phyloP scores from a whole-genome alignment of 352 stramenopile species.

The Phytophthora sansomeana region DNA sequence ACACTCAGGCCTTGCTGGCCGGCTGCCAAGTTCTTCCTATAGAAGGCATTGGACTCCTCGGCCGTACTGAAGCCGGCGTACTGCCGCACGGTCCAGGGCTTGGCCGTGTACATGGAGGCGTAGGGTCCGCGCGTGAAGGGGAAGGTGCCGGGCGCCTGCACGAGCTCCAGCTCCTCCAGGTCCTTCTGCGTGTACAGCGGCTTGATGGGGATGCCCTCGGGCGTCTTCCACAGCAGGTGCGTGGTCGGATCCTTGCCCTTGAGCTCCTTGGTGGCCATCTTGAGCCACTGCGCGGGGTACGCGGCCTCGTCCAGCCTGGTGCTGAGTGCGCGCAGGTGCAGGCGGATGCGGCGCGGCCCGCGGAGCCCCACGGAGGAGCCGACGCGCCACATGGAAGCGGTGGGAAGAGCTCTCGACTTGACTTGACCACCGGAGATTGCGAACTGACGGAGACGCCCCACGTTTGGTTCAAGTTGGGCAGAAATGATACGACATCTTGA shows the following conservation, averaged over 20 bases:
- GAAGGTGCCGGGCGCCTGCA: conserved; percentile 88
- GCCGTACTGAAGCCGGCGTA: conserved; percentile 98
- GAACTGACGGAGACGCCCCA: conserved; percentile 8
- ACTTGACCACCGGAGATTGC: conserved; percentile 13
- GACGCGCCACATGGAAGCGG: conserved; percentile 36
- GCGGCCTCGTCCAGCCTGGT: conserved; percentile 42
- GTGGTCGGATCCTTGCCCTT: conserved; percentile 80
- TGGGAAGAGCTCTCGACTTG: conserved; percentile 8
- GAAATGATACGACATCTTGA: conserved; percentile 1
- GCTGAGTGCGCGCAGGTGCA: conserved; percentile 31
- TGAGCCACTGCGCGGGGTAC: conserved; percentile 61
- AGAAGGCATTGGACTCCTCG: conserved; percentile 98
- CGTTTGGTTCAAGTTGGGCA: conserved; percentile 15
- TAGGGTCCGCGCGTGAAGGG: conserved; percentile 96
- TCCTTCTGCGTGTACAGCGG: conserved; percentile 94
- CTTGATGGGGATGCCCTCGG: conserved; percentile 96
- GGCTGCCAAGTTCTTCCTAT: conserved; percentile 93
- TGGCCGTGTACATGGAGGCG: conserved; percentile 97
- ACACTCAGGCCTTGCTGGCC: conserved; percentile 94
- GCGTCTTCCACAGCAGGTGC: conserved; percentile 82
- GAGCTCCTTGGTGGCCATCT: conserved; percentile 83
- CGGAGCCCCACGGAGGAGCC: conserved; percentile 7
- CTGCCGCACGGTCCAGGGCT: conserved; percentile 95
- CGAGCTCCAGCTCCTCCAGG: conserved; percentile 62
- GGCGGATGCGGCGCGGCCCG: background rate